These are phyloP conservation scores for Cyclotella baltica DNA, from an alignment of 108 stramenopile genomes.

Conservation along the genomic window DNA sequence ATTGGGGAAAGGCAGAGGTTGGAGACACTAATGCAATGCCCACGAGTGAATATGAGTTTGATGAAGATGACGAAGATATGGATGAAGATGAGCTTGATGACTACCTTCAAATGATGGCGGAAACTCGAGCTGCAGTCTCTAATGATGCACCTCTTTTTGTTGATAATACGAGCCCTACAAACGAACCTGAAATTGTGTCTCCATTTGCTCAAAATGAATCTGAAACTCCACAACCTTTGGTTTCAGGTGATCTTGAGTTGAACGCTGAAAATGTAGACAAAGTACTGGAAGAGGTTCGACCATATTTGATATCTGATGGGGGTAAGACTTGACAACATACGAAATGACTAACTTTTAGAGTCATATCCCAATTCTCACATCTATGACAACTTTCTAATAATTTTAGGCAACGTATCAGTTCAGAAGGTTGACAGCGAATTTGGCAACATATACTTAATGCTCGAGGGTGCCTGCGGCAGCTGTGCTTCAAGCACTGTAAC, in stretches of 20 bases:
- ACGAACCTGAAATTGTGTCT: slow-evolving; percentile 56
- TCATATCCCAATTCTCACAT: no score
- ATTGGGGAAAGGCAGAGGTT: slow-evolving; percentile 34
- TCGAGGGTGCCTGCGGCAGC: slow-evolving; percentile 95
- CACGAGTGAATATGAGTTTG: slow-evolving; percentile 40
- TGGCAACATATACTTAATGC: slow-evolving; percentile 75
- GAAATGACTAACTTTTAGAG: not conserved
- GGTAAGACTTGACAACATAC: not conserved
- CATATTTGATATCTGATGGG: slow-evolving; percentile 95
- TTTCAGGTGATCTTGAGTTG: slow-evolving; percentile 65
- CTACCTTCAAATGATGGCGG: slow-evolving; percentile 72
- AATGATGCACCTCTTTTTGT: slow-evolving; percentile 40
- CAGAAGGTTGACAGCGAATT: slow-evolving; percentile 77
- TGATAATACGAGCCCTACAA: slow-evolving; percentile 28
- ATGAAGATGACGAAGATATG: slow-evolving; percentile 83
- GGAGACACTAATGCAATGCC: slow-evolving; percentile 7
- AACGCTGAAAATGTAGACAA: slow-evolving; percentile 90
- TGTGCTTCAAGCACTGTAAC: slow-evolving; percentile 93
- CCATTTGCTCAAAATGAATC: slow-evolving; percentile 59
- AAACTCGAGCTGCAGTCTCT: slow-evolving; percentile 35
- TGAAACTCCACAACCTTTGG: slow-evolving; percentile 2
- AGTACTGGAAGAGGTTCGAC: slow-evolving; percentile 95
- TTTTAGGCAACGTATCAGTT: slow-evolving; percentile 88
- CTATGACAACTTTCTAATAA: not conserved
- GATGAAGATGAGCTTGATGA: slow-evolving; percentile 75